These are phyloP conservation scores for Mycena metata DNA, from an alignment of 768 basidiomycete genomes.

Conservation along the genomic window DNA sequence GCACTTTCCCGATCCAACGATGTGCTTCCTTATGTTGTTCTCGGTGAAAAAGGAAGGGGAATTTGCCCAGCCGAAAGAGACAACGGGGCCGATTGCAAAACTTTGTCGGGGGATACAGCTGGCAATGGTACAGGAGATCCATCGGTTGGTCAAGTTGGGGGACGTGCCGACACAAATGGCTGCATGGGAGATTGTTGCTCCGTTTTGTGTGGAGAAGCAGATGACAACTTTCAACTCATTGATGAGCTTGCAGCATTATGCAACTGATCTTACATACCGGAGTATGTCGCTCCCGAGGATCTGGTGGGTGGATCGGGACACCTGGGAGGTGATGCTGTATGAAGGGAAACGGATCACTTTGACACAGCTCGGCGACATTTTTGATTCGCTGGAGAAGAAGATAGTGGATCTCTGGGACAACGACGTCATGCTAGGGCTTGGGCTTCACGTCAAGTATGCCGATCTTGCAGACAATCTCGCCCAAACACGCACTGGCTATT, in stretches of 20 bases:
- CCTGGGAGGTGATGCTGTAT: slow-evolving; percentile 32
- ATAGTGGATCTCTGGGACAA: slow-evolving; percentile 38
- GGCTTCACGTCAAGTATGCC: slow-evolving; percentile 28
- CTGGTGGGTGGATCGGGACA: slow-evolving; percentile 38
- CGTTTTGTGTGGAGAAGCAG: slow-evolving; percentile 32
- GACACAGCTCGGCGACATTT: slow-evolving; percentile 17
- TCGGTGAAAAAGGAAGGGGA: not conserved
- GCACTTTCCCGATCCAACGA: slow-evolving; percentile 37
- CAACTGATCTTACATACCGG: slow-evolving; percentile 27
- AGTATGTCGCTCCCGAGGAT: slow-evolving; percentile 31
- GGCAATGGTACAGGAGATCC: slow-evolving; percentile 18
- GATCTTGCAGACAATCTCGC: slow-evolving; percentile 39
- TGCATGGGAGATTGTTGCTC: not conserved
- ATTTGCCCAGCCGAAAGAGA: slow-evolving; percentile 22
- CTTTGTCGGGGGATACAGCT: slow-evolving; percentile 31
- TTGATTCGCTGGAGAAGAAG: slow-evolving; percentile 17
- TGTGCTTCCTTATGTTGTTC: slow-evolving; percentile 19
- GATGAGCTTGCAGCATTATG: slow-evolving; percentile 36
- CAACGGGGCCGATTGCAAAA: slow-evolving; percentile 7
- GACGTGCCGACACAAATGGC: not conserved
- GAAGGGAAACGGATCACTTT: slow-evolving; percentile 31
- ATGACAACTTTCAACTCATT: slow-evolving; percentile 38
- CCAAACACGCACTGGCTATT: slow-evolving; percentile 35
- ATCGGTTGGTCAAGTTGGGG: not conserved
- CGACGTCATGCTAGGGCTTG: slow-evolving; percentile 30